phyloP scores from a whole-genome alignment of 225 moss, liverwort and hornwort species.

The Lunularia cruciata region DNA sequence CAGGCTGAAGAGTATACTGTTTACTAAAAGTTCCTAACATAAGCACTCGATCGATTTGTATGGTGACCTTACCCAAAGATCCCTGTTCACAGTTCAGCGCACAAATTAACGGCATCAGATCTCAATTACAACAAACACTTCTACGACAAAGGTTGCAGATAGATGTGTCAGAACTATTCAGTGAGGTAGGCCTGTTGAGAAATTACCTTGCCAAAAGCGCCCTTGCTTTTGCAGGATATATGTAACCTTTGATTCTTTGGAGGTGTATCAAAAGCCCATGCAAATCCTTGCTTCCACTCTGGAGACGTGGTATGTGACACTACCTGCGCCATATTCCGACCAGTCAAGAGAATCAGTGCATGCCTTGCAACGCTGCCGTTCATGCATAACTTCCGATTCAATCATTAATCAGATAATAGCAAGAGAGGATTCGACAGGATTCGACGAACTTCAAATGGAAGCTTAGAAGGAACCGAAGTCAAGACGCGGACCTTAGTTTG shows the following conservation, averaged over 20 bases:
- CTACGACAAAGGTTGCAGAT: background rate
- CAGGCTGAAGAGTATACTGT: constrained; percentile 86
- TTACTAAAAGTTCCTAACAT: constrained; percentile 81
- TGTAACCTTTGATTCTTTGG: constrained; percentile 97
- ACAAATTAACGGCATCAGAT: too few species aligned
- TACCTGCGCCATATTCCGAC: constrained; percentile 50
- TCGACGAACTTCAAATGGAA: too few species aligned
- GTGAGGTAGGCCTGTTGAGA: background rate
- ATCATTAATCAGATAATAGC: background rate
- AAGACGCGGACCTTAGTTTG: constrained; percentile 95
- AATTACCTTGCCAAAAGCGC: constrained; percentile 92
- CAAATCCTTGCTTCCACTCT: constrained; percentile 98
- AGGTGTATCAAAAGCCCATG: constrained; percentile 98
- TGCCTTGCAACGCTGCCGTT: too few species aligned
- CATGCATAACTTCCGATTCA: too few species aligned
- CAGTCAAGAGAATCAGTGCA: too few species aligned
- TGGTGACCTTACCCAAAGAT: constrained; percentile 90
- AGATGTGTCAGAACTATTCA: background rate
- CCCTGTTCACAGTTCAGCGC: constrained; percentile 53
- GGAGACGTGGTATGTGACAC: constrained; percentile 83
- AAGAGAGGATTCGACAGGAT: background rate
- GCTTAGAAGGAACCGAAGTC: background rate
- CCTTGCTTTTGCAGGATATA: constrained; percentile 96
- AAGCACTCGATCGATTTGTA: constrained; percentile 93
- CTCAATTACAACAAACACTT: background rate